A percentile compares a stretch with the other conserved stretches of the same genome.
Evolutionary conservation across 306 rosid species (phyloP).

Genomic region (Potentilla sterilis): DNA sequence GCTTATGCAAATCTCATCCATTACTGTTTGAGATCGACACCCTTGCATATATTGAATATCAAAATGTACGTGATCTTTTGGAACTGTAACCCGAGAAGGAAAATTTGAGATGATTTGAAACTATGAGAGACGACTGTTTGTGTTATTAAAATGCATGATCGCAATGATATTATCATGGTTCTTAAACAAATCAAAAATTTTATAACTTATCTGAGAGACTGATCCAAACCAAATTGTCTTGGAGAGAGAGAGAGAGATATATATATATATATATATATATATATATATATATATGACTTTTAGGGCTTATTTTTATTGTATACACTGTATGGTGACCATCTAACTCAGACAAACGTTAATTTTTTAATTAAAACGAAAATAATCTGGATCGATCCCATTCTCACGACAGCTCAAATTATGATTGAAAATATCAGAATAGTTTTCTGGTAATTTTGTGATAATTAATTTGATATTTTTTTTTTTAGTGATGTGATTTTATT

Average conservation of each 20-base stretch:
- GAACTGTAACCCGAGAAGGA: background rate
- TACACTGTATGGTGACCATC: constrained; percentile 3
- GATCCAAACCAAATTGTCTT: constrained; percentile 14
- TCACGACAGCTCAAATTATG: background rate
- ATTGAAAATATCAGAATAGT: too few relatives aligned
- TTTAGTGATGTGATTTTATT: too few relatives aligned
- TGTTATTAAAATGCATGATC: constrained; percentile 7
- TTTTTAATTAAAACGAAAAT: background rate
- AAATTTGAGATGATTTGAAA: background rate
- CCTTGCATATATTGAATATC: background rate
- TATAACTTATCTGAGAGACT: constrained; percentile 4
- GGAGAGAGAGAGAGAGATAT: too few relatives aligned
- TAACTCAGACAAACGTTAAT: background rate
- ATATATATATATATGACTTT: constrained; percentile 7
- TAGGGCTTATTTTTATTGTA: constrained; percentile 13
- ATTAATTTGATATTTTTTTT: too few relatives aligned
- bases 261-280: too few relatives aligned
- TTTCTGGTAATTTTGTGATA: too few relatives aligned
- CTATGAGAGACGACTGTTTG: constrained; percentile 13
- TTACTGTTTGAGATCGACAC: constrained; percentile 10
- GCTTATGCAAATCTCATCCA: constrained; percentile 35
- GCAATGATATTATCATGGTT: constrained; percentile 23
- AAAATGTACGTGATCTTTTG: constrained; percentile 5
- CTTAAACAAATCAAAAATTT: background rate
- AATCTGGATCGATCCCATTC: background rate